Base-by-base conservation (phyloP, 2,329 filamentous ascomycete genomes). In the Macroventuria anomochaeta region DNA sequence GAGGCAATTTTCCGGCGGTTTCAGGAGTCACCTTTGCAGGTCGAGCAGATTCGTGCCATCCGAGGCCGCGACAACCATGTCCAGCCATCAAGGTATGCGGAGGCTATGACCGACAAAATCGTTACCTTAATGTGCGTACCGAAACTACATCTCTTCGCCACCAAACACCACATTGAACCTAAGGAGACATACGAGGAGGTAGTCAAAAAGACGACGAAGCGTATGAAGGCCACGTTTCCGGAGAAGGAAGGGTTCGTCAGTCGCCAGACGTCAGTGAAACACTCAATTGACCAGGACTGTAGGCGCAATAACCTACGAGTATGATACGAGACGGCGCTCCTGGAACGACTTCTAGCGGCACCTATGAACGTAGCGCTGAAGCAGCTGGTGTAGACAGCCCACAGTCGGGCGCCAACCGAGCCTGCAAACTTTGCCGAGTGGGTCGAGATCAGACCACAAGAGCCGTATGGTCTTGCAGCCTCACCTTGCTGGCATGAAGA, bases 341-440 rank as follows among this genome's bases (percentile, higher is more conserved):
- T 53, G 13, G 43, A 53, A 28, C 36, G 23, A 20, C 28, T 53
- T 10, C 17, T 41, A 12, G 50, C 20, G 21, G 15, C 29, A 8
- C 37, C 43, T 5, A 20, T 8, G 8, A 53, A 47, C 23, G 6
- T 47, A 5, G 21, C 31, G 12, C 26, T 53, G 20, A 42, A 42
- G 31, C 25, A 41, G 37, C n/a, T 47, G 41, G 25, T 51, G 11
- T 55, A 38, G 46, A 55, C 41, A 29, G 42, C 42, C 13, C 43
- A 20, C 31, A 43, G 28, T 5, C 7, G 32, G 5, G 8, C 31
- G 15, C 23, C 31, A 4, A 17, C 3, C 7, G 17, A 23, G 18
- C 41, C 37, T 15, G 7, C 13, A 10, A 15, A 17, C 6, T 13
- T 25, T 18, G 15, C 7, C 12, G 41, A 38, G 12, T 55, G 42